phyloP scores from a whole-genome alignment of 2,329 filamentous ascomycete genomes.

The Cladosporium sphaerospermum region DNA sequence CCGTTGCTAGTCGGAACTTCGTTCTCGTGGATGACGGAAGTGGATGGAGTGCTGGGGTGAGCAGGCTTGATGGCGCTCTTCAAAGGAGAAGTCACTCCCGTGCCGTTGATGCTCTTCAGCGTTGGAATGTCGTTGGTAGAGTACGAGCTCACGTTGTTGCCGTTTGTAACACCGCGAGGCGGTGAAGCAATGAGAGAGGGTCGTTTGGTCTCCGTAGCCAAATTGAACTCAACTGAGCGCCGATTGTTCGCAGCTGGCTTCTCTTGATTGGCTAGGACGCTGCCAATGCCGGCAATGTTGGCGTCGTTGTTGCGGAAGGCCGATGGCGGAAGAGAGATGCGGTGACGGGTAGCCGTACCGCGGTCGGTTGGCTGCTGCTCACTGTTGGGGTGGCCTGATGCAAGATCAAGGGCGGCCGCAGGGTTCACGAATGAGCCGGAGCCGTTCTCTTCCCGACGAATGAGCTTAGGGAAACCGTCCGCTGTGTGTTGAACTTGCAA shows the following conservation, averaged over 20 bases:
- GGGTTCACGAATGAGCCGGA: slow-evolving; percentile 72
- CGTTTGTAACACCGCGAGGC: slow-evolving; percentile 51
- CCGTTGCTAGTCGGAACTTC: slow-evolving; percentile 57
- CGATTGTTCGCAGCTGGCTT: slow-evolving; percentile 37
- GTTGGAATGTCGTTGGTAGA: slow-evolving; percentile 86
- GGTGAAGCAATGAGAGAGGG: slow-evolving; percentile 50
- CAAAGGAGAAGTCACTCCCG: slow-evolving; percentile 20
- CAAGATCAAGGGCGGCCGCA: slow-evolving; percentile 67
- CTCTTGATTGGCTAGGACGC: slow-evolving; percentile 35
- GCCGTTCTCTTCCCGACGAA: slow-evolving; percentile 55
- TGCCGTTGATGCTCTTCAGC: slow-evolving; percentile 59
- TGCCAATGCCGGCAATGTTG: slow-evolving; percentile 33
- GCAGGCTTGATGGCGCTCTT: slow-evolving; percentile 19
- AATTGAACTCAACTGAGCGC: slow-evolving; percentile 44
- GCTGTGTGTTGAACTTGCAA: slow-evolving; percentile 67
- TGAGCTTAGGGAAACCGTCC: slow-evolving; percentile 80
- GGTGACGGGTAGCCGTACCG: slow-evolving; percentile 42
- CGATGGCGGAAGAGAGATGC: slow-evolving; percentile 33
- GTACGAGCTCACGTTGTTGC: slow-evolving; percentile 71
- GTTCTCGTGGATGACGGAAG: slow-evolving; percentile 61
- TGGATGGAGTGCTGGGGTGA: slow-evolving; percentile 39
- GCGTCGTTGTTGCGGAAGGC: slow-evolving; percentile 28
- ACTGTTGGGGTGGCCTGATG: slow-evolving; percentile 57
- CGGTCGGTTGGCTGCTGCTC: slow-evolving; percentile 59
- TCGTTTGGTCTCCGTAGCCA: slow-evolving; percentile 39